A percentile compares a stretch with the other conserved stretches of the same genome.
These are phyloP conservation scores for Triticum urartu DNA, from an alignment of 176 grass and related monocot genomes.

Conservation along the genomic window DNA sequence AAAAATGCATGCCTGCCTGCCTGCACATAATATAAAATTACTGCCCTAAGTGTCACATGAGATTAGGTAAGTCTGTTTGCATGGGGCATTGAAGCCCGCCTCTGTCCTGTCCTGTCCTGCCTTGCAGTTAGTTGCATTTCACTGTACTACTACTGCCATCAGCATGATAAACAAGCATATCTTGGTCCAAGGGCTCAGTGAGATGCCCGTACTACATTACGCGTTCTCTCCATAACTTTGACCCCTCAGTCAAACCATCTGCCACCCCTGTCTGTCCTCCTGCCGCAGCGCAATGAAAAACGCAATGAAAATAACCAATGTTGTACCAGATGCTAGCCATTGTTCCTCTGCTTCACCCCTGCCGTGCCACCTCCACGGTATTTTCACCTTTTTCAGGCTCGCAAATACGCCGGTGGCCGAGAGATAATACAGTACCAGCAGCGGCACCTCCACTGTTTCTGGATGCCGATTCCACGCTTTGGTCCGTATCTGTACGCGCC, in stretches of 20 bases:
- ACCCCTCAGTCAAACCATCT: conserved; percentile 38
- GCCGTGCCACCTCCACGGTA: neutral
- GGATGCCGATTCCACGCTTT: conserved; percentile 2
- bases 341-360: conserved; percentile 28
- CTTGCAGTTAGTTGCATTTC: conserved; percentile 6
- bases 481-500: neutral
- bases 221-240: conserved; percentile 22
- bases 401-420: neutral
- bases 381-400: neutral
- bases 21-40: neutral
- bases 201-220: neutral
- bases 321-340: neutral
- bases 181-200: conserved; percentile 30
- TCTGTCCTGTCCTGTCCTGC: conserved; percentile 24
- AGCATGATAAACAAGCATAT: conserved; percentile 18
- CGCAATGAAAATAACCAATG: neutral
- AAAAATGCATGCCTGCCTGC: neutral
- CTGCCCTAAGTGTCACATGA: conserved; percentile 7
- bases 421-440: neutral
- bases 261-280: neutral
- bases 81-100: conserved; percentile 22
- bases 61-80: neutral
- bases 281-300: neutral
- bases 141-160: neutral
- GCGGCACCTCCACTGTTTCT: neutral